phyloP scores from a whole-genome alignment of 768 basidiomycete genomes.

The Xanthoconium stramineum region DNA sequence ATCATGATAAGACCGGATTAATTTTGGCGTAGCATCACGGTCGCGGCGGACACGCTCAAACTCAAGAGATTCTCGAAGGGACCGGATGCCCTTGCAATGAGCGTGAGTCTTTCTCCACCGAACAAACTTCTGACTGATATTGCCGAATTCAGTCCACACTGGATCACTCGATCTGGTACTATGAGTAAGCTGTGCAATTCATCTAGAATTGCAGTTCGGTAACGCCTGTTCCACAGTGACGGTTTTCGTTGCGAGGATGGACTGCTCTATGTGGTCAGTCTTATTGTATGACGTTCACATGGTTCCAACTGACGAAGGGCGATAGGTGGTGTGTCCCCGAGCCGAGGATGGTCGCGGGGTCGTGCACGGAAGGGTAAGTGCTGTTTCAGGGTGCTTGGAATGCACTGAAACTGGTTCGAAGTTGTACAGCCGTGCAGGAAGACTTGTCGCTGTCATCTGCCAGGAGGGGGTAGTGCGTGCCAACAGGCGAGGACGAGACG shows the following conservation, averaged over 20 bases:
- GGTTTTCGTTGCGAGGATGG: slow-evolving; percentile 78
- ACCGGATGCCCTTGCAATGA: slow-evolving; percentile 56
- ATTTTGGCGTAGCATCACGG: slow-evolving; percentile 46
- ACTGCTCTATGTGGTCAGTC: slow-evolving; percentile 70
- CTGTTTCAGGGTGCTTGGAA: not conserved
- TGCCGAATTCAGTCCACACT: slow-evolving; percentile 45
- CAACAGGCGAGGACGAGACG: slow-evolving; percentile 43
- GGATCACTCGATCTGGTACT: slow-evolving; percentile 80
- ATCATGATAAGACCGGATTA: not conserved
- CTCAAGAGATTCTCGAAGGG: slow-evolving; percentile 49
- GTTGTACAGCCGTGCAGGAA: slow-evolving; percentile 69
- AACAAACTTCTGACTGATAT: slow-evolving; percentile 6
- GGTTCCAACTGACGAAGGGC: not conserved
- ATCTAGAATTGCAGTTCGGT: not conserved
- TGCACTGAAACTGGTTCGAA: slow-evolving; percentile 27
- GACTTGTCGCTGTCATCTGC: slow-evolving; percentile 67
- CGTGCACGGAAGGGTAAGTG: slow-evolving; percentile 64
- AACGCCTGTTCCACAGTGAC: slow-evolving; percentile 42
- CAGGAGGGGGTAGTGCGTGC: slow-evolving; percentile 80
- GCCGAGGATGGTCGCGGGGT: slow-evolving; percentile 65
- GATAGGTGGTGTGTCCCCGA: slow-evolving; percentile 61
- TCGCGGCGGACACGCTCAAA: slow-evolving; percentile 52
- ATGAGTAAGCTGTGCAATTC: slow-evolving; percentile 46
- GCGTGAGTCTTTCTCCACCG: slow-evolving; percentile 39
- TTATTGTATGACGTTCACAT: not conserved